These are phyloP conservation scores for Tuber umbilicatum DNA, from an alignment of 495 filamentous ascomycete species.

Conservation along the genomic window DNA sequence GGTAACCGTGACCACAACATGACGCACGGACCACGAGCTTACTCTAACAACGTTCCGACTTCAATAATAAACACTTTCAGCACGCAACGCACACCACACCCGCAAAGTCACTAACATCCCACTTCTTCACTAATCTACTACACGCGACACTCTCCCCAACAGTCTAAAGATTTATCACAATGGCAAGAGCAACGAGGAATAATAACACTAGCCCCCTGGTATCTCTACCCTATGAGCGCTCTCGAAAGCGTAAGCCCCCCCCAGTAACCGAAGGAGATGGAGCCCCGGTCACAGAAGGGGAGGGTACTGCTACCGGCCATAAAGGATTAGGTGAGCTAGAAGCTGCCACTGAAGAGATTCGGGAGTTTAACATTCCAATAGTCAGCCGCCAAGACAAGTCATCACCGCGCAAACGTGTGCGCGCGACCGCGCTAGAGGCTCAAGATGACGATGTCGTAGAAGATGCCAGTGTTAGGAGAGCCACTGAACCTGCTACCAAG, in stretches of 20 bases:
- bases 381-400: background rate
- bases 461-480: background rate
- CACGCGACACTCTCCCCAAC: background rate
- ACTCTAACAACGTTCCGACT: background rate
- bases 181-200: constrained; percentile 1
- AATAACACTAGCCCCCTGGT: background rate
- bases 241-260: background rate
- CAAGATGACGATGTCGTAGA: background rate
- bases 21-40: background rate
- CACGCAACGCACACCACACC: background rate
- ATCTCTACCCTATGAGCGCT: background rate
- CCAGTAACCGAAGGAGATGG: background rate
- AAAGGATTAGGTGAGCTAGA: background rate
- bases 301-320: background rate
- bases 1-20: background rate
- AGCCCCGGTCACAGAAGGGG: background rate
- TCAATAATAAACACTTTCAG: background rate
- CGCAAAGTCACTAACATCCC: background rate
- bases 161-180: background rate
- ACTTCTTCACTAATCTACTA: background rate
- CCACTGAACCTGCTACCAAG: background rate
- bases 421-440: background rate
- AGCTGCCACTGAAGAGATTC: background rate
- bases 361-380: background rate
- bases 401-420: background rate